Evolutionary conservation across 2,329 filamentous ascomycete species (phyloP).

Genomic region (Diplodia scrobiculata): DNA sequence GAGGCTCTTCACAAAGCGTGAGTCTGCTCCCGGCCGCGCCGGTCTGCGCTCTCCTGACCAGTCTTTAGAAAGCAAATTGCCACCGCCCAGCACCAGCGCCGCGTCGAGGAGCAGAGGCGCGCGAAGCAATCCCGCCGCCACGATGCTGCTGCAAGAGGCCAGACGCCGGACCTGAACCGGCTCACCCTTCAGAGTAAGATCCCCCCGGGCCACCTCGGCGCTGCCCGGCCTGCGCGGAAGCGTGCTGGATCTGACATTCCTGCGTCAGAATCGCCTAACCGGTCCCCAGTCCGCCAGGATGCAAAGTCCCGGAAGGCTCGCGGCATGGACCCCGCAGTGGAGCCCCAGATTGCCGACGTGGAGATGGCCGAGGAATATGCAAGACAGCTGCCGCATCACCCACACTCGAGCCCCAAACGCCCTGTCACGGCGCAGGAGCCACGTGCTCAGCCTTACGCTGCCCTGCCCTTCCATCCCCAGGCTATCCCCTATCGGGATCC

Average conservation of each 20-base stretch:
- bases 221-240: constrained; percentile 7
- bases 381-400: neutral
- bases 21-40: constrained; percentile 31
- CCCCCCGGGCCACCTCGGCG: neutral
- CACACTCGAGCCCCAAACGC: neutral
- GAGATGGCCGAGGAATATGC: constrained; percentile 17
- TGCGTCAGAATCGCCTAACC: constrained; percentile 21
- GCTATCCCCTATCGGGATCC: constrained; percentile 24
- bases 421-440: neutral
- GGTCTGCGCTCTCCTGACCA: constrained; percentile 8
- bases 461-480: constrained; percentile 21
- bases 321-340: neutral
- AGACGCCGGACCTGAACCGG: constrained; percentile 39
- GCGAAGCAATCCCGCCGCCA: constrained; percentile 34
- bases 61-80: constrained; percentile 5
- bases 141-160: constrained; percentile 31
- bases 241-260: constrained; percentile 26
- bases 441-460: neutral
- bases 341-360: constrained; percentile 16
- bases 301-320: constrained; percentile 30
- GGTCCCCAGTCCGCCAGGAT: constrained; percentile 29
- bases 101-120: constrained; percentile 31
- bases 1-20: constrained; percentile 35
- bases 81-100: constrained; percentile 29
- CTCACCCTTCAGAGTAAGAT: constrained; percentile 34